Evolutionary conservation across 139 green algal species (phyloP).

Genomic region (Spirogloea muscicola): DNA sequence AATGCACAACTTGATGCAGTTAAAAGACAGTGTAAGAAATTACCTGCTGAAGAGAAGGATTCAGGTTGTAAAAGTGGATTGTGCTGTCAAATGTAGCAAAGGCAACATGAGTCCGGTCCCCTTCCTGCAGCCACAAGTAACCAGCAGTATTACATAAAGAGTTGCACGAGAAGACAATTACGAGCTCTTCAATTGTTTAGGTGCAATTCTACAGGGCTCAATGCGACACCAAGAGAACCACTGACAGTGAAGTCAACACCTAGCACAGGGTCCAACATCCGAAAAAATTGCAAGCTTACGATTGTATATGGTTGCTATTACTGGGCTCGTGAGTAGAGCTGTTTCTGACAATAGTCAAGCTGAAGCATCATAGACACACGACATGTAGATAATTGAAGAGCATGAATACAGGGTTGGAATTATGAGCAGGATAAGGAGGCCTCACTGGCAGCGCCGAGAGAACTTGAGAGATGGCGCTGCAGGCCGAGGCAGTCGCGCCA

Average conservation of each 20-base stretch:
- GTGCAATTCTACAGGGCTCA: neutral
- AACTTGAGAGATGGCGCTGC: conserved; percentile 52
- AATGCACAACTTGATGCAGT: no score
- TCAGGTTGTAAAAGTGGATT: conserved; percentile 90
- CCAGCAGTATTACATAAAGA: neutral
- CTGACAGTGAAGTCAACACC: neutral
- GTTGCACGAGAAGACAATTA: conserved; percentile 63
- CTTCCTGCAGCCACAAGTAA: conserved; percentile 28
- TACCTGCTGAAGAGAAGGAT: conserved; percentile 45
- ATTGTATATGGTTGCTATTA: neutral
- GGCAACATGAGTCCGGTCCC: conserved; percentile 66
- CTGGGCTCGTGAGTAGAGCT: neutral
- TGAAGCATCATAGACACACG: neutral
- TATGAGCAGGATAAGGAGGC: neutral
- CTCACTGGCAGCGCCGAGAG: conserved; percentile 30
- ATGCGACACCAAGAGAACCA: neutral
- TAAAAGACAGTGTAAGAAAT: no score
- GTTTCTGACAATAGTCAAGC: neutral
- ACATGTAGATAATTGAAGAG: no score
- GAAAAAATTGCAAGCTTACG: neutral
- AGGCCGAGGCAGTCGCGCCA: conserved; percentile 59
- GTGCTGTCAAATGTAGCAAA: conserved; percentile 76
- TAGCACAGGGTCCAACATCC: neutral
- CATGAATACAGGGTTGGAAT: neutral
- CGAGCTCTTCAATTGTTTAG: no score